Evolutionary conservation across 2,329 filamentous ascomycete species (phyloP).

Genomic region (Dothistroma pini): DNA sequence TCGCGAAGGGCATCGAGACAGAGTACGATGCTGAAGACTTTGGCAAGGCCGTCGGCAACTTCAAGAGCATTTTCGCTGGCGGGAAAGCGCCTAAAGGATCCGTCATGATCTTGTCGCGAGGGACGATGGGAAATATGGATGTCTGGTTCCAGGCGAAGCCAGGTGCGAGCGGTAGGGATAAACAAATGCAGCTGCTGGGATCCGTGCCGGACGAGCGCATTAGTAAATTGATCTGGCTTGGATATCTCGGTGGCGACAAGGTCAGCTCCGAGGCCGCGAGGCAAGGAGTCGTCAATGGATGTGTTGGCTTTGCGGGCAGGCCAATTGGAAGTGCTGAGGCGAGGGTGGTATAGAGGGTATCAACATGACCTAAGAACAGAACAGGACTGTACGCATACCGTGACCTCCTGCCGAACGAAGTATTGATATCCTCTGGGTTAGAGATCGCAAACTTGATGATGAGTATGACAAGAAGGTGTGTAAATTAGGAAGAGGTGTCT

Average conservation of each 20-base stretch:
- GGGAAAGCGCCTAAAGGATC: slow-evolving; percentile 73
- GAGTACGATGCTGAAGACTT: slow-evolving; percentile 71
- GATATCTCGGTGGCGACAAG: slow-evolving; percentile 81
- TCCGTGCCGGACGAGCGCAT: slow-evolving; percentile 74
- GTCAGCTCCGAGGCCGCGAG: slow-evolving; percentile 82
- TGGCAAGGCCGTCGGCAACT: slow-evolving; percentile 67
- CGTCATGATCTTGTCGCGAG: slow-evolving; percentile 69
- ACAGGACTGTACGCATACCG: no score
- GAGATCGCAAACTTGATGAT: neutral
- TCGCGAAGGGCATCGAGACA: slow-evolving; percentile 32
- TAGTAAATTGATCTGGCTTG: slow-evolving; percentile 78
- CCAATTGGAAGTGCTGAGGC: slow-evolving; percentile 83
- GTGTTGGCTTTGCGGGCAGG: slow-evolving; percentile 82
- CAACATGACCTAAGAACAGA: neutral
- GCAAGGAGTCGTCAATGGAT: slow-evolving; percentile 77
- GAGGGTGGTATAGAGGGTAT: slow-evolving; percentile 52
- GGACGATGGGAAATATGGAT: slow-evolving; percentile 61
- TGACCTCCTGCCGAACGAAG: no score
- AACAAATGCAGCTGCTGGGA: slow-evolving; percentile 59
- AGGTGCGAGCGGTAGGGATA: slow-evolving; percentile 34
- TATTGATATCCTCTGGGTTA: no score
- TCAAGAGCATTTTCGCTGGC: slow-evolving; percentile 77
- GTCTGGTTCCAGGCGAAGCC: slow-evolving; percentile 61
- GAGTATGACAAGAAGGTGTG: neutral
- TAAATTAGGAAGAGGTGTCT: neutral